Percentiles rank a stretch among this genome's conserved stretches.
phyloP scores from a whole-genome alignment of 352 stramenopile species.

The Pythium rishiriense region DNA sequence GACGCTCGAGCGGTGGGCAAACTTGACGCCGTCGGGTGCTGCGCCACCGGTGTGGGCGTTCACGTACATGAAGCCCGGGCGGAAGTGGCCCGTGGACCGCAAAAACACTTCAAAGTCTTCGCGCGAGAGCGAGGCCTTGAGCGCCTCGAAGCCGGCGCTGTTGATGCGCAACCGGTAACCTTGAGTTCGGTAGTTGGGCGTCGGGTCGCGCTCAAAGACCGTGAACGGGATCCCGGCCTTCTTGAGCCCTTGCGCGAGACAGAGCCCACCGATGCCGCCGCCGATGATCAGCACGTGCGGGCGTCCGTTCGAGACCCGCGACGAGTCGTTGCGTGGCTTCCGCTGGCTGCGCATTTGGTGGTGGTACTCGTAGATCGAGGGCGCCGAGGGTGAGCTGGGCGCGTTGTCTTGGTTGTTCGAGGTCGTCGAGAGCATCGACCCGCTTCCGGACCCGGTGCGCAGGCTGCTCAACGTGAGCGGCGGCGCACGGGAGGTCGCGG shows the following conservation, averaged over 20 bases:
- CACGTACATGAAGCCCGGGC: slow-evolving; percentile 49
- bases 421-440: not conserved
- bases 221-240: slow-evolving; percentile 65
- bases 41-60: slow-evolving; percentile 38
- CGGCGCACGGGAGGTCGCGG: not conserved
- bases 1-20: slow-evolving; percentile 2
- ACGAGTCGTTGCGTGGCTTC: not conserved
- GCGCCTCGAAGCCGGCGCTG: slow-evolving; percentile 51
- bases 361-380: slow-evolving; percentile 28
- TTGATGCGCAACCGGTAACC: slow-evolving; percentile 69
- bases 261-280: slow-evolving; percentile 56
- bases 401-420: not conserved
- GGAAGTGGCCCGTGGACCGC: slow-evolving; percentile 50
- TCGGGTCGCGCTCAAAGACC: slow-evolving; percentile 61
- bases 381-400: not conserved
- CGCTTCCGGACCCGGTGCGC: not conserved
- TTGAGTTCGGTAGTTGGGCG: slow-evolving; percentile 59
- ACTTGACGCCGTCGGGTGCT: slow-evolving; percentile 2
- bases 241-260: slow-evolving; percentile 58
- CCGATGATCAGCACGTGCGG: slow-evolving; percentile 36
- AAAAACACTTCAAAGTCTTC: slow-evolving; percentile 64
- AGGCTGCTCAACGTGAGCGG: slow-evolving; percentile 5
- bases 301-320: not conserved
- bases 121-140: slow-evolving; percentile 45
- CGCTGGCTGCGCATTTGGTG: slow-evolving; percentile 19